A percentile compares a stretch with the other conserved stretches of the same genome.
These are phyloP conservation scores for Thermothelomyces thermophilus DNA, from an alignment of 2,329 filamentous ascomycete species.

Conservation along the genomic window DNA sequence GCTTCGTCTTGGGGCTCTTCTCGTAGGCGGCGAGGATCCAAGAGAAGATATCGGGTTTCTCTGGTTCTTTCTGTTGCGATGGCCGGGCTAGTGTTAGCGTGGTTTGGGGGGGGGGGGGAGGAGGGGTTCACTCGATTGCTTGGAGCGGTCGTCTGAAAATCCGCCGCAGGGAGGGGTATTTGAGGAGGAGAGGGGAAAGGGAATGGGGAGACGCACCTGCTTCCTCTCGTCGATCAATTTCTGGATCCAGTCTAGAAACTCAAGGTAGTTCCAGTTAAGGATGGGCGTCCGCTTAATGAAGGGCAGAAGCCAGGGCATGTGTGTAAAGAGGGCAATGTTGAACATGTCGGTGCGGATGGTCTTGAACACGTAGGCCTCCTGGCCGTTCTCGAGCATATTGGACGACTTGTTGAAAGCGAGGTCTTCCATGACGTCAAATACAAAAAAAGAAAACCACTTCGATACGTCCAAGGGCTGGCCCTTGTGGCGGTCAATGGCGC, in stretches of 20 bases:
- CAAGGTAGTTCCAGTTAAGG: constrained; percentile 17
- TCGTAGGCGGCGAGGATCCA: constrained; percentile 13
- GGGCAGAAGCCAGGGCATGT: constrained; percentile 20
- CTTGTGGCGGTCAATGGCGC: constrained; percentile 7
- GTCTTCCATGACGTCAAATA: constrained; percentile 20
- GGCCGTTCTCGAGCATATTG: constrained; percentile 16
- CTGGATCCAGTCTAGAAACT: constrained; percentile 19
- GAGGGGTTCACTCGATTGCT: neutral
- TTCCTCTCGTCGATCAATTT: constrained; percentile 14
- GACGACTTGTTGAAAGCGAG: constrained; percentile 19
- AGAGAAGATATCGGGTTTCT: constrained; percentile 18
- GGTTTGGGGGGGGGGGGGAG: neutral
- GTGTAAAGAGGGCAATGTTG: constrained; percentile 19
- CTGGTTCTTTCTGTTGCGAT: constrained; percentile 12
- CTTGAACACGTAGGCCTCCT: constrained; percentile 17
- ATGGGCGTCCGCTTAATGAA: constrained; percentile 19
- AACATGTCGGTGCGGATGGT: constrained; percentile 21
- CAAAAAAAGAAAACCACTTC: constrained; percentile 16
- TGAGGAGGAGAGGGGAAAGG: too few species aligned
- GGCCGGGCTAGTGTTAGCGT: neutral
- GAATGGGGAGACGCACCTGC: neutral
- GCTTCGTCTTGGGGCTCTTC: constrained; percentile 3
- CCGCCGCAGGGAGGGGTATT: too few species aligned
- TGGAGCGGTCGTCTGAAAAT: too few species aligned
- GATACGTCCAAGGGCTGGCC: constrained; percentile 12